phyloP scores from a whole-genome alignment of 1,284 basidiomycete genomes.

The Ganoderma meredithae region DNA sequence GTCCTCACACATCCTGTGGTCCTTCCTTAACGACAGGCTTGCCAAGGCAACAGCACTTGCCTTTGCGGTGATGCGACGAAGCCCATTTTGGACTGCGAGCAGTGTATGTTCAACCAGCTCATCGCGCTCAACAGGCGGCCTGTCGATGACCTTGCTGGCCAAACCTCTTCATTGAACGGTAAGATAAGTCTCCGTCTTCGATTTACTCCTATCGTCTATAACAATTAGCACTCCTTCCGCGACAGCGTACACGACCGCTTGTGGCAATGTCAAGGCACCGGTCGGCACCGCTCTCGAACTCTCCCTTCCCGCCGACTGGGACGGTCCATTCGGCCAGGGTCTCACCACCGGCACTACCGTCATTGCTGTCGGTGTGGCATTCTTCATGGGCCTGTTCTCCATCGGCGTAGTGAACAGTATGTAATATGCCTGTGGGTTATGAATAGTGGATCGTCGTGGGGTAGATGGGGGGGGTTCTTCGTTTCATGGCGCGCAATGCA shows the following conservation, averaged over 20 bases:
- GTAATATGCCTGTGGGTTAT: conserved; percentile 34
- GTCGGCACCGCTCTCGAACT: conserved; percentile 50
- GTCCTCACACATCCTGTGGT: not conserved
- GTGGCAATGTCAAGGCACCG: conserved; percentile 44
- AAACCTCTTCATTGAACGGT: conserved; percentile 60
- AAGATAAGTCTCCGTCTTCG: conserved; percentile 35
- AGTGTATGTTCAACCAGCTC: conserved; percentile 67
- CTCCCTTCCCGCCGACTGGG: conserved; percentile 57
- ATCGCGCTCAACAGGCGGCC: conserved; percentile 56
- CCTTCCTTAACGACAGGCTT: conserved; percentile 32
- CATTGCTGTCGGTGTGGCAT: conserved; percentile 54
- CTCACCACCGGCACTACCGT: conserved; percentile 52
- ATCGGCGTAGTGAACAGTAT: conserved; percentile 60
- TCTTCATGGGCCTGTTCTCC: conserved; percentile 53
- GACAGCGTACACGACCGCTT: conserved; percentile 59
- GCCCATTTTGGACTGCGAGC: conserved; percentile 58
- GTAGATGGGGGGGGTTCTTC: not conserved
- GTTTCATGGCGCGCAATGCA: not conserved
- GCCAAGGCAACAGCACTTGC: conserved; percentile 50
- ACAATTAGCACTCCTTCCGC: not conserved
- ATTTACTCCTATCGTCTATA: not conserved
- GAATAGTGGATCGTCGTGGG: not conserved
- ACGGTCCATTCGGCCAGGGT: conserved; percentile 59
- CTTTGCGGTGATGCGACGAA: conserved; percentile 57
- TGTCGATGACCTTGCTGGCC: conserved; percentile 62